phyloP scores from a whole-genome alignment of 495 filamentous ascomycete genomes.

The Aspergillus ostianus region DNA sequence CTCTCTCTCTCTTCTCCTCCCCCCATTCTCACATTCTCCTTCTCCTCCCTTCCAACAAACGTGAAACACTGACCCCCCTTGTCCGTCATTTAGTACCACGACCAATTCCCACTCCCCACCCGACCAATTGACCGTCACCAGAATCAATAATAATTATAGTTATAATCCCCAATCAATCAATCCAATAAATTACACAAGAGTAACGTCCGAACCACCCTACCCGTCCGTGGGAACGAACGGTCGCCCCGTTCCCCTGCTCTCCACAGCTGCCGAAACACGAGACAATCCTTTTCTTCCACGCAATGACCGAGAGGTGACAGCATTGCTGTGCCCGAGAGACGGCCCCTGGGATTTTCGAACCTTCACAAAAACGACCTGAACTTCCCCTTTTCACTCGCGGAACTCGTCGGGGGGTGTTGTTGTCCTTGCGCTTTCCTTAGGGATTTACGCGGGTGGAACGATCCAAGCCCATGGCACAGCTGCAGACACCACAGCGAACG shows the following conservation, averaged over 20 bases:
- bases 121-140: neutral
- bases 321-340: conserved; percentile 7
- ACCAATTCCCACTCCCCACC: neutral
- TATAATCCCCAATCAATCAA: neutral
- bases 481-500: neutral
- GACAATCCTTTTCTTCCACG: conserved; percentile 12
- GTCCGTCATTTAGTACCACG: no score
- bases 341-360: neutral
- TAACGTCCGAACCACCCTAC: neutral
- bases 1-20: no score
- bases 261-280: neutral
- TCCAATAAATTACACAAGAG: neutral
- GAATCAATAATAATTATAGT: neutral
- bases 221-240: neutral
- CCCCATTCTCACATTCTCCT: neutral
- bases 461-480: conserved; percentile 1
- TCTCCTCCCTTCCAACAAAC: neutral
- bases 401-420: no score
- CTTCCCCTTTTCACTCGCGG: neutral
- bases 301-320: conserved; percentile 20
- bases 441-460: neutral
- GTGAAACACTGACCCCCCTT: neutral
- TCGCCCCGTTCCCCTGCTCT: neutral
- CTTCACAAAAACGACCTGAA: neutral
- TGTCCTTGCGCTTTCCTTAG: neutral